Percentiles rank a stretch among this genome's conserved stretches.
These are phyloP conservation scores for Septoria linicola DNA, from an alignment of 2,329 filamentous ascomycete genomes.

Conservation along the genomic window DNA sequence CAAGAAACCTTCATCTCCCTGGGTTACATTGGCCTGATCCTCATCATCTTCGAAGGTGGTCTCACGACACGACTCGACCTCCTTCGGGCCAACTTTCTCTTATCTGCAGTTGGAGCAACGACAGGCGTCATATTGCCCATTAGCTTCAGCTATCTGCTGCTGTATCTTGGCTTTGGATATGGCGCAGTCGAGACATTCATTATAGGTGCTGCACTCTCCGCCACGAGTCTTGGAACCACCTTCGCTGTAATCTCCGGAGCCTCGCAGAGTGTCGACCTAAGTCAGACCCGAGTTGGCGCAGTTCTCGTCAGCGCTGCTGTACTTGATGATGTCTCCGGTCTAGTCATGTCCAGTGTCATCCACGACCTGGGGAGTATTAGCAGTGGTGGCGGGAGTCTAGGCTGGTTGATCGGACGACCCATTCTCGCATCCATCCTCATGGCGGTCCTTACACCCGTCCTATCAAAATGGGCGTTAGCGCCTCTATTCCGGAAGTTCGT, in stretches of 20 bases:
- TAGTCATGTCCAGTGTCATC: conserved; percentile 44
- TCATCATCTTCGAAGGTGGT: conserved; percentile 55
- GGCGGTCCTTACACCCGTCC: conserved; percentile 29
- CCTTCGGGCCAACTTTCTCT: conserved; percentile 46
- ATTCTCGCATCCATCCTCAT: conserved; percentile 33
- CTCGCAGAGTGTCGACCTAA: conserved; percentile 41
- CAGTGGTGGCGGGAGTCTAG: conserved; percentile 20
- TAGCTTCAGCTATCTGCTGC: conserved; percentile 39
- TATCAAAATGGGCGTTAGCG: conserved; percentile 41
- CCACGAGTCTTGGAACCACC: conserved; percentile 38
- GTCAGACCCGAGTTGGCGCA: conserved; percentile 46
- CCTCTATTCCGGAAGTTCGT: conserved; percentile 27
- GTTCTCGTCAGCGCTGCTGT: conserved; percentile 50
- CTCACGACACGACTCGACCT: conserved; percentile 49
- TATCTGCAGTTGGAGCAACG: conserved; percentile 45
- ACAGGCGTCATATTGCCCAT: conserved; percentile 51
- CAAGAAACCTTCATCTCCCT: conserved; percentile 49
- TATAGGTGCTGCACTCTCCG: conserved; percentile 34
- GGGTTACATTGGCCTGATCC: conserved; percentile 51
- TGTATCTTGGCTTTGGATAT: conserved; percentile 46
- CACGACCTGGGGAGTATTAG: conserved; percentile 29
- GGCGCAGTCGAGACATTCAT: conserved; percentile 26
- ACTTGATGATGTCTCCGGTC: conserved; percentile 49
- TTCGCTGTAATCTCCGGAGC: conserved; percentile 39
- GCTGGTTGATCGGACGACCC: conserved; percentile 34